These are phyloP conservation scores for Clitoria ternatea DNA, from an alignment of 306 rosid species.

Conservation along the genomic window DNA sequence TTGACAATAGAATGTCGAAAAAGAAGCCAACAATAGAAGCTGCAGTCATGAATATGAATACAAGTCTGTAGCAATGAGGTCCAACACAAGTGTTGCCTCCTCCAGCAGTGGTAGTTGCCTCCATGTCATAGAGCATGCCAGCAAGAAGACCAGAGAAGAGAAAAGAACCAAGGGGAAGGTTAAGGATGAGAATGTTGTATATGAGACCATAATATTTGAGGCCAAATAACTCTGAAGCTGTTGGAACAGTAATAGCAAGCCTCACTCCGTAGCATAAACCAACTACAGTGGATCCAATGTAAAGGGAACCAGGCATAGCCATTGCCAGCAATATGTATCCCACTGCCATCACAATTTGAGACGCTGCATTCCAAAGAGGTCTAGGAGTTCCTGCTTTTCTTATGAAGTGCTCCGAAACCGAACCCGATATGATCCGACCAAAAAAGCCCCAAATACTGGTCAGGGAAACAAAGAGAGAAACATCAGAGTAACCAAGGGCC, in stretches of 20 bases:
- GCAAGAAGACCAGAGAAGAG: slow-evolving; percentile 92
- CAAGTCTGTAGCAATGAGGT: slow-evolving; percentile 69
- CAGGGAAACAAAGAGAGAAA: slow-evolving; percentile 70
- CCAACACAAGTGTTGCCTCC: slow-evolving; percentile 94
- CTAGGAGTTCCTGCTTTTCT: slow-evolving; percentile 71
- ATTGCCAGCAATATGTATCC: slow-evolving; percentile 69
- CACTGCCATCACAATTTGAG: slow-evolving; percentile 72
- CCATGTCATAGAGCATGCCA: slow-evolving; percentile 74
- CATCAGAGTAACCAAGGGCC: slow-evolving; percentile 75
- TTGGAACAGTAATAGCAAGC: slow-evolving; percentile 71
- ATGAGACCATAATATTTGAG: slow-evolving; percentile 58
- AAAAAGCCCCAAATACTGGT: slow-evolving; percentile 82
- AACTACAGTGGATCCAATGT: slow-evolving; percentile 66
- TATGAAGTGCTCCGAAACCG: slow-evolving; percentile 66
- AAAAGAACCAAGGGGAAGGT: slow-evolving; percentile 91
- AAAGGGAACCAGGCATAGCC: slow-evolving; percentile 80
- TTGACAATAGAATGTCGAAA: slow-evolving; percentile 56
- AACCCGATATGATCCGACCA: slow-evolving; percentile 72
- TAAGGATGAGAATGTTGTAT: slow-evolving; percentile 82
- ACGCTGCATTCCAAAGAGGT: slow-evolving; percentile 51
- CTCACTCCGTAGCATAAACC: slow-evolving; percentile 86
- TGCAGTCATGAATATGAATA: slow-evolving; percentile 66
- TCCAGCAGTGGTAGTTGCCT: slow-evolving; percentile 60
- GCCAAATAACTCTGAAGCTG: slow-evolving; percentile 75
- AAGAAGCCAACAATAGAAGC: slow-evolving; percentile 74